Conservation (phyloP, 345 rosid species). For the Moricandia moricandioides region DNA sequence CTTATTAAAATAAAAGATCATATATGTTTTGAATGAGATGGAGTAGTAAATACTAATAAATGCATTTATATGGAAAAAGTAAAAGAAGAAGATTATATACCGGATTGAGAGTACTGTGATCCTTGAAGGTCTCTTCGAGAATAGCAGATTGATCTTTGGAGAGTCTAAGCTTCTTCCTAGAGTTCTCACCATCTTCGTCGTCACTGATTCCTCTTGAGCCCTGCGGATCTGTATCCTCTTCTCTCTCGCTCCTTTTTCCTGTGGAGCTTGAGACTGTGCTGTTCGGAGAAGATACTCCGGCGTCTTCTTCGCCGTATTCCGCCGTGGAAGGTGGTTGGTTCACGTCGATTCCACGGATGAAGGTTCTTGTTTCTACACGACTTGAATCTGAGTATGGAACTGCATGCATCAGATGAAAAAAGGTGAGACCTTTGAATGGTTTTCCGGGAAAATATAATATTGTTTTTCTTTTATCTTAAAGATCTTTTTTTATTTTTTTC, state of each 20-base stretch:
- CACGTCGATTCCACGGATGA: constrained; percentile 82
- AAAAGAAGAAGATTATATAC: too few species aligned
- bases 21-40: too few species aligned
- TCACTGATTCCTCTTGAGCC: constrained; percentile 77
- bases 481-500: constrained; percentile 4
- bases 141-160: constrained; percentile 92
- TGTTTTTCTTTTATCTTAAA: too few species aligned
- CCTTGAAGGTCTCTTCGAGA: constrained; percentile 92
- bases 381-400: constrained; percentile 58
- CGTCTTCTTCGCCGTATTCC: constrained; percentile 78
- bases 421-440: not conserved
- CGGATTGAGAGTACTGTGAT: constrained; percentile 93
- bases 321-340: constrained; percentile 65
- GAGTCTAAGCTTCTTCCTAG: constrained; percentile 88
- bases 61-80: too few species aligned
- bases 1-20: too few species aligned
- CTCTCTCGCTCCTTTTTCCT: constrained; percentile 90
- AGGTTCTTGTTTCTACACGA: constrained; percentile 53
- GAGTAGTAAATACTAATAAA: too few species aligned
- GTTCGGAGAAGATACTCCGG: constrained; percentile 86
- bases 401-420: constrained; percentile 48
- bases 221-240: constrained; percentile 61
- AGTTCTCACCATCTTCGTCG: constrained; percentile 88
- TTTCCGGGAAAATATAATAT: not conserved
- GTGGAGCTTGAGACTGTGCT: constrained; percentile 89